phyloP scores from a whole-genome alignment of 306 rosid species.

The Cotoneaster glaucophyllus region DNA sequence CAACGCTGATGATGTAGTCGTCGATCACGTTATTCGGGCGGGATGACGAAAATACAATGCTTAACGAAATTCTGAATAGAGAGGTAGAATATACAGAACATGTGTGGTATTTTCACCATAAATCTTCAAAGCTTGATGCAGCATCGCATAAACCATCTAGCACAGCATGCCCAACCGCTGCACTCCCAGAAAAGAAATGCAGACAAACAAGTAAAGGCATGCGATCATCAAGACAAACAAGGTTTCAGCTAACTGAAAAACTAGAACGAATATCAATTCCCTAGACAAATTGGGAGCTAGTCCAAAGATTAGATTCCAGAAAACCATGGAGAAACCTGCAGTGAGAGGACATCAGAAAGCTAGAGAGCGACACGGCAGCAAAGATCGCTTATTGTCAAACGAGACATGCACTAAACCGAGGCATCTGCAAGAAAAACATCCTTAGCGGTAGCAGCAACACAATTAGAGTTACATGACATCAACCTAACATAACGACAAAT shows the following conservation, averaged over 20 bases:
- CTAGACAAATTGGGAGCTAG: neutral
- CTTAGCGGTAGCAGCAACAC: neutral
- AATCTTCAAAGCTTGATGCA: neutral
- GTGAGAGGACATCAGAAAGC: neutral
- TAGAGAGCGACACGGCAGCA: no score
- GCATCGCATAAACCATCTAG: neutral
- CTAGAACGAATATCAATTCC: neutral
- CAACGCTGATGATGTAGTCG: no score
- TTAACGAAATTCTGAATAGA: neutral
- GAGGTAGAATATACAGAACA: neutral
- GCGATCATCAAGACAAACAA: neutral
- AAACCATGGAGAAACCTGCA: neutral
- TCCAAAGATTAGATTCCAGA: neutral
- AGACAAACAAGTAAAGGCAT: neutral
- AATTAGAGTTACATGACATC: neutral
- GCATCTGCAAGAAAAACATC: neutral
- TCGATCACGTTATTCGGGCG: neutral
- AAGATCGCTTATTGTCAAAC: neutral
- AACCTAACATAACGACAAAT: neutral
- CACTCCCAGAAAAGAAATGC: neutral
- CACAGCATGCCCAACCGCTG: neutral
- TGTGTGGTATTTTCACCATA: neutral
- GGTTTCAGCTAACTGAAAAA: neutral
- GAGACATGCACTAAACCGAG: neutral
- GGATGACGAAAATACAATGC: neutral